Base-by-base conservation (phyloP, 305 asterid species). In the Solanum hybrid region DNA sequence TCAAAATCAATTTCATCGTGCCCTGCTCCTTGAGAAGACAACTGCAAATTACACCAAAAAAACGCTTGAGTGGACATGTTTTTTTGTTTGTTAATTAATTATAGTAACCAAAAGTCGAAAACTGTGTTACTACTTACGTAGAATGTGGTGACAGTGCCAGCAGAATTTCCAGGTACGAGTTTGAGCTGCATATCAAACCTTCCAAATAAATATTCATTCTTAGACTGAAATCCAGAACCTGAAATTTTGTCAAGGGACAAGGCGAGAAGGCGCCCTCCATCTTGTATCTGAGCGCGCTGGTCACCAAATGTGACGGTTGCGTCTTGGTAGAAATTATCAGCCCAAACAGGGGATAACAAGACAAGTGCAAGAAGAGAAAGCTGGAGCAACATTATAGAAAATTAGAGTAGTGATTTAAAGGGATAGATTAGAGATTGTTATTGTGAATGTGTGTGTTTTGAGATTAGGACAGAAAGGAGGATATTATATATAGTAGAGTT, bases 61-160 rank as follows among this genome's bases (percentile, higher is more conserved):
- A 38, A 7, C 13, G 0, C 46, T 38, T 38, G 5, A 38, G 46
- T 38, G 46, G 5, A 38, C 46, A 38, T 38, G 46, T 35, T 27
- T 35, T 79, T 20, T 32, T 31, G 31, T 37, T 8, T 2, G 3
- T 80, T 37, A 72, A 10, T 27, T 72, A 72, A 1, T 51, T 16
- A 51, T 6, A 51, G 22, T 14, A 46, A 42, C 12, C 56, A 3
- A 37, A 7, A 36, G 40, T 36, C 13, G 1, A 5, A 86, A 24
- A 79, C 1, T 29, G 8, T 34, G 51, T 27, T 17, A 32, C 0
- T 31, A 36, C 96, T 80, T 89, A 94, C 97, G 34, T 86, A 95
- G 85, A 94, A 94, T 2, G 98, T 94, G 2, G 98, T 92, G 77
- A 94, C 98, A 2, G 98, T 94, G 69, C 97, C 98, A 34, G 97